phyloP scores from a whole-genome alignment of 495 filamentous ascomycete species.

The Penicillium cataractarum region DNA sequence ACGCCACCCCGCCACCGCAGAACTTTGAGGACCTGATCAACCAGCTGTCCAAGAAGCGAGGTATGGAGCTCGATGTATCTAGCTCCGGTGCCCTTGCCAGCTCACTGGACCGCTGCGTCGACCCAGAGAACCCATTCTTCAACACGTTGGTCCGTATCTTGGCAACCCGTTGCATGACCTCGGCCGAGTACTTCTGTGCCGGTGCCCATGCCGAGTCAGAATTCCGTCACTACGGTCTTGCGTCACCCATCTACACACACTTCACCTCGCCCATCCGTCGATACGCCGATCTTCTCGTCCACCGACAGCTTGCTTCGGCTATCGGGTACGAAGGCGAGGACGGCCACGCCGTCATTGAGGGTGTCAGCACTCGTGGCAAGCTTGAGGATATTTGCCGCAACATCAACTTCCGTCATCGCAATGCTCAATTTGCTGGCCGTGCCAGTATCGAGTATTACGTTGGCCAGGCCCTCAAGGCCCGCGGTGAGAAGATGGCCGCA shows the following conservation, averaged over 20 bases:
- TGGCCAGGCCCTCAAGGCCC: slow-evolving; percentile 88
- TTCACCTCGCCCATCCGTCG: slow-evolving; percentile 97
- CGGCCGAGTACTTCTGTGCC: slow-evolving; percentile 95
- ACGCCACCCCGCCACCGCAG: slow-evolving; percentile 86
- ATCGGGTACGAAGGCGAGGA: slow-evolving; percentile 80
- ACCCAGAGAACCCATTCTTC: slow-evolving; percentile 89
- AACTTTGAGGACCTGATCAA: slow-evolving; percentile 94
- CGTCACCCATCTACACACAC: slow-evolving; percentile 96
- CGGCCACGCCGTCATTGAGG: slow-evolving; percentile 65
- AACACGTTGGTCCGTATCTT: slow-evolving; percentile 97
- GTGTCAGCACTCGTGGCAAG: slow-evolving; percentile 69
- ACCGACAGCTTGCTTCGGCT: slow-evolving; percentile 91
- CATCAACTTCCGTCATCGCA: slow-evolving; percentile 95
- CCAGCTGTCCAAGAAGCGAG: slow-evolving; percentile 83
- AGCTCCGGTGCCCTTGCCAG: slow-evolving; percentile 89
- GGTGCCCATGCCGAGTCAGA: slow-evolving; percentile 90
- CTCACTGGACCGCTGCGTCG: slow-evolving; percentile 83
- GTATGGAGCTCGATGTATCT: slow-evolving; percentile 75
- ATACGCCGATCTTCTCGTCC: slow-evolving; percentile 92
- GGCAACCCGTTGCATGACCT: slow-evolving; percentile 98
- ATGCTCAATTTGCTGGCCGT: slow-evolving; percentile 91
- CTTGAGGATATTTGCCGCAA: slow-evolving; percentile 95
- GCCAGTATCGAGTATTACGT: slow-evolving; percentile 97
- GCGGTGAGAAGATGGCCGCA: slow-evolving; percentile 56
- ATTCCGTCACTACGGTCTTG: slow-evolving; percentile 95